Conservation (phyloP, 2,329 filamentous ascomycete genomes). For the Exophiala viscosa region DNA sequence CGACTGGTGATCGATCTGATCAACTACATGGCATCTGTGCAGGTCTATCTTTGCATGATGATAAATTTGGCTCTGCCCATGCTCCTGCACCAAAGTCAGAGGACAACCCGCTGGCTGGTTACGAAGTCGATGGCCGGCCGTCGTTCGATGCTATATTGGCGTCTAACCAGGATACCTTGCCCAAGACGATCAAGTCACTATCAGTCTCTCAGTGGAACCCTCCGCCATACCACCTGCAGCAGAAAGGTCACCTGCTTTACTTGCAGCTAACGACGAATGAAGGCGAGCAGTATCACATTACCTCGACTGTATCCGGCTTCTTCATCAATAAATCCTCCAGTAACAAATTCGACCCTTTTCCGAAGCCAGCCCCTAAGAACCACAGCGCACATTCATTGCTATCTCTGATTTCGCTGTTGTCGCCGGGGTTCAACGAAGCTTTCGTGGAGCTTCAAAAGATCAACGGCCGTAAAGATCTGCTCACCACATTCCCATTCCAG, state of each 20-base stretch:
- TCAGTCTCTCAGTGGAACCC: constrained; percentile 94
- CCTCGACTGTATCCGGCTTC: constrained; percentile 89
- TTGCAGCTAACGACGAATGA: constrained; percentile 85
- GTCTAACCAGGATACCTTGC: constrained; percentile 60
- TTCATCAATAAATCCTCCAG: constrained; percentile 96
- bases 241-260: constrained; percentile 90
- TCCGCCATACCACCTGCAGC: constrained; percentile 82
- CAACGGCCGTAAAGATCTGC: constrained; percentile 79
- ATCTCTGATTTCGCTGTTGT: constrained; percentile 71
- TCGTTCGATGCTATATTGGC: constrained; percentile 70
- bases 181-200: constrained; percentile 87
- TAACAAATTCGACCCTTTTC: constrained; percentile 88
- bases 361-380: constrained; percentile 72
- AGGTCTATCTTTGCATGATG: constrained; percentile 82
- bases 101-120: constrained; percentile 62
- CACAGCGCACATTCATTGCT: constrained; percentile 81
- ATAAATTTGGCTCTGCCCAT: constrained; percentile 52
- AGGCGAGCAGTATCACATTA: constrained; percentile 91
- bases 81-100: constrained; percentile 33
- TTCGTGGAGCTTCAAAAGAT: constrained; percentile 78
- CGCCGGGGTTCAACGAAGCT: constrained; percentile 72
- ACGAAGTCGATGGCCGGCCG: constrained; percentile 69
- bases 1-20: constrained; percentile 83
- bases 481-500: constrained; percentile 92
- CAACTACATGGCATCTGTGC: constrained; percentile 79